phyloP scores from a whole-genome alignment of 192 early-diverging fungal species.

The Borealophlyctis nickersoniae region DNA sequence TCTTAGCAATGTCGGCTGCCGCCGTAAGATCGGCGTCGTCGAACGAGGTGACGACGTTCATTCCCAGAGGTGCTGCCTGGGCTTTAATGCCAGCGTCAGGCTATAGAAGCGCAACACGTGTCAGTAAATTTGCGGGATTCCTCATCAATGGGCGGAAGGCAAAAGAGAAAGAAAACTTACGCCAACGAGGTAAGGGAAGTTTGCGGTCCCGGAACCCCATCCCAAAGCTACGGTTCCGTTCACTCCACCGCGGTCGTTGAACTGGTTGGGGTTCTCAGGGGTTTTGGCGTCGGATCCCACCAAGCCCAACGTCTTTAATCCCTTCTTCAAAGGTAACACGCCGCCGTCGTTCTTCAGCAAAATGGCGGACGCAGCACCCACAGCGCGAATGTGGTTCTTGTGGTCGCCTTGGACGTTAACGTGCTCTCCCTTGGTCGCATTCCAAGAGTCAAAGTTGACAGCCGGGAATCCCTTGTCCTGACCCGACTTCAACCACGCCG shows the following conservation, averaged over 20 bases:
- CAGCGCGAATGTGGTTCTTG: slow-evolving; percentile 32
- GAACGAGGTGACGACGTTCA: slow-evolving; percentile 7
- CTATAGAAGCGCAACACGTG: slow-evolving; percentile 20
- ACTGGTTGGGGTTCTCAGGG: slow-evolving; percentile 16
- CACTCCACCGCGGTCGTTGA: slow-evolving; percentile 25
- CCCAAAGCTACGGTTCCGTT: slow-evolving; percentile 43
- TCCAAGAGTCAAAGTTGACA: slow-evolving; percentile 41
- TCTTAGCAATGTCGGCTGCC: slow-evolving; percentile 19
- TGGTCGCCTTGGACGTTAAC: slow-evolving; percentile 43
- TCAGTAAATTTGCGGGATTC: no score
- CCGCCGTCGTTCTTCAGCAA: slow-evolving; percentile 46
- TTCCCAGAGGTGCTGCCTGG: background rate
- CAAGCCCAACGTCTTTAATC: slow-evolving; percentile 29
- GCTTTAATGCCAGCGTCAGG: slow-evolving; percentile 29
- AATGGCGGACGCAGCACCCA: slow-evolving; percentile 47
- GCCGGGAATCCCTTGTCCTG: slow-evolving; percentile 41
- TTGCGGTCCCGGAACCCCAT: slow-evolving; percentile 50
- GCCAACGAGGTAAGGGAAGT: slow-evolving; percentile 46
- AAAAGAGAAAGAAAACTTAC: slow-evolving; percentile 27
- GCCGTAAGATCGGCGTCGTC: slow-evolving; percentile 20
- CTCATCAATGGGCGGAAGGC: background rate
- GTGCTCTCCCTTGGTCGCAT: slow-evolving; percentile 7
- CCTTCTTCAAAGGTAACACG: slow-evolving; percentile 32
- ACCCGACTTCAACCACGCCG: slow-evolving; percentile 38
- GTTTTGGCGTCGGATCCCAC: slow-evolving; percentile 44